These are phyloP conservation scores for Clavispora phyllophila DNA, from an alignment of 805 yeast genomes.

Conservation along the genomic window DNA sequence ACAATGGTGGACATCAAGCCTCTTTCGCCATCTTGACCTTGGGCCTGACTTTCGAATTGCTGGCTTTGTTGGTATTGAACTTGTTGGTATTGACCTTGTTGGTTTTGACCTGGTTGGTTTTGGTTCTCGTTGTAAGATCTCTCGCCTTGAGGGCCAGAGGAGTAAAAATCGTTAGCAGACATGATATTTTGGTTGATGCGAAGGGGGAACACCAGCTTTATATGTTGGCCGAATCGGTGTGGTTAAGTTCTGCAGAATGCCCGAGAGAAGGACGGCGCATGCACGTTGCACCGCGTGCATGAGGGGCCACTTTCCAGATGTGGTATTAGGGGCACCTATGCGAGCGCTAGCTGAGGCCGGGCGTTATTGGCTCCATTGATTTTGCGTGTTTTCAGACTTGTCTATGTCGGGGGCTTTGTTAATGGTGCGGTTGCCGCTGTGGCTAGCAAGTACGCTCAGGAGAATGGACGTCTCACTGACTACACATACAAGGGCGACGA, in stretches of 20 bases:
- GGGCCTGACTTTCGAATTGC: slow-evolving; percentile 4
- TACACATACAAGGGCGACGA: too few relatives aligned
- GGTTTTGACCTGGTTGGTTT: slow-evolving; percentile 4
- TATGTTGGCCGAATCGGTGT: background rate
- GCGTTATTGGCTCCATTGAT: too few relatives aligned
- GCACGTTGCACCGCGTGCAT: background rate
- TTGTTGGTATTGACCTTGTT: slow-evolving; percentile 2
- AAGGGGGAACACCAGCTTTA: background rate
- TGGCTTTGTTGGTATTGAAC: background rate
- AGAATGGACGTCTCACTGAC: too few relatives aligned
- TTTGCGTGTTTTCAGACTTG: too few relatives aligned
- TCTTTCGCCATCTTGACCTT: slow-evolving; percentile 21
- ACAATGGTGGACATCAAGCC: slow-evolving; percentile 23
- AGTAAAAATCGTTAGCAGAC: slow-evolving; percentile 57
- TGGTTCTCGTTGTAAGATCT: slow-evolving; percentile 12
- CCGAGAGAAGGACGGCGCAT: background rate
- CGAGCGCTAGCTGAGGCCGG: too few relatives aligned
- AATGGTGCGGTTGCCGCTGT: too few relatives aligned
- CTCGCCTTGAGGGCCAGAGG: slow-evolving; percentile 31
- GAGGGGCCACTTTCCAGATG: background rate
- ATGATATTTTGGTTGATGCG: slow-evolving; percentile 16
- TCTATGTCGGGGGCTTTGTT: too few relatives aligned
- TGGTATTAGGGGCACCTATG: too few relatives aligned
- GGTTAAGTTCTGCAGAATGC: background rate
- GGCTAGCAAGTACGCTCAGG: too few relatives aligned